phyloP scores from a whole-genome alignment of 1,139 yeast species.

The Candida sanyaensis region DNA sequence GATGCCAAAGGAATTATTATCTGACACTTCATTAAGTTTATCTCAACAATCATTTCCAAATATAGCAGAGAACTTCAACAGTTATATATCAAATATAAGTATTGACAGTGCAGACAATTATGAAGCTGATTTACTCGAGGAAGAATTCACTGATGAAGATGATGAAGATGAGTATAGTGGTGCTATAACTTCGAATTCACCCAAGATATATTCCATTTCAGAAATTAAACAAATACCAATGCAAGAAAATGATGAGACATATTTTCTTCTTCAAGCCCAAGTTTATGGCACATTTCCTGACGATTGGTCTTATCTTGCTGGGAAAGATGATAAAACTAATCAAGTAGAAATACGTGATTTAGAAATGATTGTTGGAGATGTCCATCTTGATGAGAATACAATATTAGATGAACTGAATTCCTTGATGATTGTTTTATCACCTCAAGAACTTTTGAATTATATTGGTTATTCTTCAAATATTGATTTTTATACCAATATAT shows the following conservation, averaged over 20 bases:
- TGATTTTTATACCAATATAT: not conserved
- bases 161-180: not conserved
- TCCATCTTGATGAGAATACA: not conserved
- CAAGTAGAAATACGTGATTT: not conserved
- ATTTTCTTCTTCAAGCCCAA: not conserved
- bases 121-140: not conserved
- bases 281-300: not conserved
- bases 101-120: not conserved
- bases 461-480: not conserved
- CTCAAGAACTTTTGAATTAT: not conserved
- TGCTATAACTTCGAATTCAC: not conserved
- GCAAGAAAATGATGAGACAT: not conserved
- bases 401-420: not conserved
- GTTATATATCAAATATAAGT: not conserved
- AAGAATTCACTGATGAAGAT: not conserved
- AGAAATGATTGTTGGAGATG: slow-evolving; percentile 1
- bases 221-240: not conserved
- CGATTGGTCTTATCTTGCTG: not conserved
- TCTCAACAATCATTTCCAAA: too few relatives aligned
- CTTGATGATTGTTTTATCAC: not conserved
- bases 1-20: not conserved
- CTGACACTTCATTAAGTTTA: not conserved
- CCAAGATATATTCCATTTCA: not conserved
- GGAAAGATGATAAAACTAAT: not conserved
- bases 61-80: too few relatives aligned